Evolutionary conservation across 352 stramenopile genomes (phyloP), one percentile per base, ranked within the genome.

Genomic region (Phytophthora crassamura): DNA sequence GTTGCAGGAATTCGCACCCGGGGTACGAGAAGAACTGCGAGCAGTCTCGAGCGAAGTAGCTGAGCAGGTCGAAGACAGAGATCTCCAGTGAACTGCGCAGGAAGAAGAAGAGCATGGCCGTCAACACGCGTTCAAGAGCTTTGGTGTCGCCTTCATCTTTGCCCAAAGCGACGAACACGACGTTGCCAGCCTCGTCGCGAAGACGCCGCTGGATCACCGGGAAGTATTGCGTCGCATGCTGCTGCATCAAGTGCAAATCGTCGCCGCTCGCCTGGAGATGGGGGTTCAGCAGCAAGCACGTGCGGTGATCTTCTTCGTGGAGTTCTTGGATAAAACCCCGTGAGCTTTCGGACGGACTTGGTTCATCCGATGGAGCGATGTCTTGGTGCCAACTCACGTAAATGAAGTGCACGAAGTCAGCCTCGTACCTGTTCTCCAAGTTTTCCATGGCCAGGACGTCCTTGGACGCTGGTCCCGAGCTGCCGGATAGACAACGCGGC

Each of bases 51-150:
- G 69, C 56, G 42, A 82, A 80, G 15, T n/a, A 47, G 9, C 41
- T 64, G 25, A 84, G 16, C 0, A 69, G 54, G n/a, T 84, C 55
- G 7, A 83, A 66, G 15, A 49, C 38, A 18, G 71, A 40, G 33
- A 84, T 59, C 1, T 38, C 48, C 7, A 77, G 66, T 4, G 59
- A 49, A 12, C 40, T 65, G 20, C 75, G 63, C 3, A 89, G 38
- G 46, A 91, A 88, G 62, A 85, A 85, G 32, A 89, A 48, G 52
- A 91, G 52, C 53, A 77, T 74, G 7, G 36, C 40, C 11, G 51
- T 52, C 28, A 82, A 35, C 11, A 80, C 54, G 15, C 74, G 48
- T 5, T 69, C 51, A 15, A 88, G 56, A 30, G 61, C 34, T 0
- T 69, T 62, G 12, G 45, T 64, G 20, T 60, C 66, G 0, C 54